Evolutionary conservation across 75 land plant genomes (phyloP), one percentile per base, ranked within the genome.

Genomic region (Chamaecyparis obtusa): DNA sequence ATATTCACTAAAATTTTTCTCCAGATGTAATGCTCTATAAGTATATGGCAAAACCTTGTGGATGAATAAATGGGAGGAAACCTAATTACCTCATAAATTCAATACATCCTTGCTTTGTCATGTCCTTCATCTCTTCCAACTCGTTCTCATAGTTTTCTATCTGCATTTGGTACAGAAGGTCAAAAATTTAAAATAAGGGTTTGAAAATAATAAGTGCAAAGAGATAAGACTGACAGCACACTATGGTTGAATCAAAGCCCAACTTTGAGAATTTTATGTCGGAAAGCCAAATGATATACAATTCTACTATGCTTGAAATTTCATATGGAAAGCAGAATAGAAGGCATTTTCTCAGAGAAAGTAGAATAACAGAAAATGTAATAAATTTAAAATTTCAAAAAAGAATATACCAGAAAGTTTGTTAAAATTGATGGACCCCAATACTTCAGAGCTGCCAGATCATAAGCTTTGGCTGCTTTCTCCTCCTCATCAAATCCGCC

Each of bases 61-160:
- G 41, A 41, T 41, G 49, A 9, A 48, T 7, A 48, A 10, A 8
- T 48, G 49, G 7, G 5, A 21, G 27, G 48, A 74, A 36, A 54
- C 56, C 9, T 7, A 48, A 48, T 64, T 85, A 95, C 97, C 97
- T 94, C 88, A 95, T 87, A n/a, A 90, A 87, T 13, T 92, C 92
- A 35, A 94, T 95, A 87, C 81, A 94, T 86, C 92, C 94, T 36
- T 93, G 93, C 85, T 92, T 90, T 9, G 90, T 87, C 94, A 93
- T 93, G 85, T 95, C 89, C 89, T 94, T 90, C 95, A 95, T 95
- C 78, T 91, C 93, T 77, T 91, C 93, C 21, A 95, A 91, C 83
- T 95, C 97, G 35, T 91, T 87, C 87, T 93, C 91, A 84, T 95
- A 95, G 27, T 83, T 78, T 54, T 76, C 78, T 16, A 83, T 37